Evolutionary conservation across 2,329 filamentous ascomycete species (phyloP), one percentile per base, ranked within the genome.

Genomic region (Colletotrichum lentis): DNA sequence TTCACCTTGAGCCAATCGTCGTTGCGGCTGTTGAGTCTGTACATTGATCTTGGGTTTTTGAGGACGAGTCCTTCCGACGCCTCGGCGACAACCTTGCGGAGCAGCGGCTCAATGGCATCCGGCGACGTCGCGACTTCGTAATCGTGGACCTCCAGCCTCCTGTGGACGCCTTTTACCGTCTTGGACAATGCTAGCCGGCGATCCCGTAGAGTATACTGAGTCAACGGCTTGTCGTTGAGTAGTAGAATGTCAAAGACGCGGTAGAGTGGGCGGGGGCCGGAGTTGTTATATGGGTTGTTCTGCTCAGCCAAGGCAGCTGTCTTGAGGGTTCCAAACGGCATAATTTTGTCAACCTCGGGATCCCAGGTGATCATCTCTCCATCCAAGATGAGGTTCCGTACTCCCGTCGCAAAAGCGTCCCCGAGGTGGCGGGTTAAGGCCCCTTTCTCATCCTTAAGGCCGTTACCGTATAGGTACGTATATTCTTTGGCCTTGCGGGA

Each of bases 301-400:
- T 94, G 90, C 73, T 95, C 92, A 0, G 90, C 85, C 39, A 97
- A 79, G 0, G 95, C 95, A 0, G 94, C 95, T 1, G 93, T 95
- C 79, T 99, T 99, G 56, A 99, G 84, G 0, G 93, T 96, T 8
- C 96, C 96, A 77, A 99, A 99, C 0, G 91, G 89, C 18, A 97
- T 91, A 60, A 96, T 91, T 63, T 91, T 91, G 79, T 97, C 91
- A 57, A 91, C 84, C 52, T 90, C 88, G 69, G 94, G 92, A 75
- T 98, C 93, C 96, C 96, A 99, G 0, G 94, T 97, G 66, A 99
- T 94, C 96, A 99, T 99, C 77, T 99, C 96, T 11, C 96, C 96
- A 74, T 99, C 96, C 0, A 99, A 84, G 57, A 99, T 97, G 71
- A 97, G 85, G 75, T 92, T 97, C 18, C 90, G 85, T 0, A 98